phyloP scores from a whole-genome alignment of 352 stramenopile genomes.

The Phytopythium aichiense region DNA sequence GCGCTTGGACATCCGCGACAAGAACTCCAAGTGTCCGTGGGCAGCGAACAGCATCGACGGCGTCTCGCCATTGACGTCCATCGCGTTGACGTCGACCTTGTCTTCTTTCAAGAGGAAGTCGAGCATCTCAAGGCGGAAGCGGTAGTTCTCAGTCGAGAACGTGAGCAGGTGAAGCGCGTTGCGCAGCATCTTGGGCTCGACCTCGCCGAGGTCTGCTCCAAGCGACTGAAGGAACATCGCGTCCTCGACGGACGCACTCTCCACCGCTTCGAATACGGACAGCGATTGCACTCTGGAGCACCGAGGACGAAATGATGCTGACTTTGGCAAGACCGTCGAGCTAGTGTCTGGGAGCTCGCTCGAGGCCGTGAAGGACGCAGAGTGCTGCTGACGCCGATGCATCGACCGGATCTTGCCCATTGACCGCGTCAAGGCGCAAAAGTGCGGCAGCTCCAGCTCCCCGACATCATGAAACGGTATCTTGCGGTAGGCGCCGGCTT shows the following conservation, averaged over 20 bases:
- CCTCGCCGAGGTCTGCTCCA: conserved; percentile 29
- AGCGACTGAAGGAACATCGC: conserved; percentile 43
- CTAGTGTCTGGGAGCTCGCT: neutral
- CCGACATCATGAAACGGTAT: conserved; percentile 38
- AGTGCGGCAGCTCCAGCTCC: conserved; percentile 46
- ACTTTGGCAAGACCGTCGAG: neutral
- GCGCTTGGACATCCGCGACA: conserved; percentile 27
- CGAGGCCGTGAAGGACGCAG: conserved; percentile 11
- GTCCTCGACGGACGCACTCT: conserved; percentile 51
- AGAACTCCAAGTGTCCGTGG: conserved; percentile 40
- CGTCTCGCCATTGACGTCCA: conserved; percentile 39
- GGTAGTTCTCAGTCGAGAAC: conserved; percentile 44
- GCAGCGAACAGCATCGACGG: conserved; percentile 53
- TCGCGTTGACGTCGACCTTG: conserved; percentile 34
- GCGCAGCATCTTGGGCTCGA: conserved; percentile 38
- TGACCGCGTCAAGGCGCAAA: conserved; percentile 30
- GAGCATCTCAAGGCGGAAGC: conserved; percentile 43
- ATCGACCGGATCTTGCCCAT: conserved; percentile 46
- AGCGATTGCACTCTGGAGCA: conserved; percentile 10
- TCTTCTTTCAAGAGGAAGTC: conserved; percentile 37
- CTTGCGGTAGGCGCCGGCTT: conserved; percentile 6
- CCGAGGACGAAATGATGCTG: neutral
- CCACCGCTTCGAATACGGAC: conserved; percentile 54
- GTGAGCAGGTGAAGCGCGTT: conserved; percentile 55
- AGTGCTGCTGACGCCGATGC: conserved; percentile 31